A percentile compares a stretch with the other conserved stretches of the same genome.
phyloP scores from a whole-genome alignment of 306 rosid species.

The Mimosa pudica region DNA sequence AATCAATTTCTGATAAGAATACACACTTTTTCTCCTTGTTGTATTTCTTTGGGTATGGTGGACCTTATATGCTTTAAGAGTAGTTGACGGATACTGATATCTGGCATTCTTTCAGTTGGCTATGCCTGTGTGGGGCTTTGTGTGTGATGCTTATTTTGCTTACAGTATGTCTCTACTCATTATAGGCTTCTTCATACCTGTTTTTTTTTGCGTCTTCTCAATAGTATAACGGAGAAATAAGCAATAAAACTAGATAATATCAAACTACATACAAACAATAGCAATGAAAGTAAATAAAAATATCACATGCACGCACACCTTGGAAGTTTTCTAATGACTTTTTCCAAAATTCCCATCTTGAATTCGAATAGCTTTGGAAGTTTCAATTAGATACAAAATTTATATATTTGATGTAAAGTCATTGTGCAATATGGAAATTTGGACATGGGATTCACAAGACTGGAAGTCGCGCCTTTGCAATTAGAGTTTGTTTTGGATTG shows the following conservation, averaged over 20 bases:
- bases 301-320: background rate
- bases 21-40: conserved; percentile 13
- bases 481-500: background rate
- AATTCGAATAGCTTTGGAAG: background rate
- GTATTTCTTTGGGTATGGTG: background rate
- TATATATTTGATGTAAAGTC: background rate
- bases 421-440: conserved; percentile 9
- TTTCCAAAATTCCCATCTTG: background rate
- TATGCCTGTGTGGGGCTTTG: background rate
- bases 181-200: background rate
- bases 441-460: background rate
- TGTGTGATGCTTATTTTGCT: background rate
- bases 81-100: conserved; percentile 30
- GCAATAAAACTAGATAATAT: background rate
- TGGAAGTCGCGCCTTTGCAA: background rate
- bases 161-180: background rate
- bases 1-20: background rate
- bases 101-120: conserved; percentile 8
- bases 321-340: background rate
- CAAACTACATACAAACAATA: background rate
- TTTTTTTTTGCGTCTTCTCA: background rate
- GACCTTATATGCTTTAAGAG: conserved; percentile 19
- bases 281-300: background rate
- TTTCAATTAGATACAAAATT: conserved; percentile 3
- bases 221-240: background rate